Evolutionary conservation across 805 yeast species (phyloP), one percentile per base, ranked within the genome.

Genomic region (Nakazawaea anatomiae): DNA sequence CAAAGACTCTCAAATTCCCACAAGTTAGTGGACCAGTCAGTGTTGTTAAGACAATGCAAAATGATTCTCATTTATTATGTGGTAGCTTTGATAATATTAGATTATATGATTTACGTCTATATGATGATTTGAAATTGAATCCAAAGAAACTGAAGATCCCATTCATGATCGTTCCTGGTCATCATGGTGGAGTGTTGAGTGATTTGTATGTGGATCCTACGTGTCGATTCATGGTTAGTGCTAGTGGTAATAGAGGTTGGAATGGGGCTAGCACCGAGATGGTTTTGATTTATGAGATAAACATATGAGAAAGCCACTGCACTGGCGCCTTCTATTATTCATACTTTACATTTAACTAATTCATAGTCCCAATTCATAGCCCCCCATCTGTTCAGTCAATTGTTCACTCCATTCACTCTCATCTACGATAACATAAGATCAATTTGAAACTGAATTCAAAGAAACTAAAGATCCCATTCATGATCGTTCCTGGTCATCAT

Each of bases 231-330:
- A 75, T 94, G 85, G 77, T 92, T 5, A 85, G 96, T 60, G 84
- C 97, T 0, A 86, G 96, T 63, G 99, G 99, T 8, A 89, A 87
- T 55, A 77, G 97, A 60, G 99, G 99, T 5, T 92, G 97, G 97
- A 90, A 85, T 57, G 90, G 96, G 3, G 70, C 74, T 38, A 77
- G 85, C 28, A 85, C 94, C 1, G 97, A 90, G 52, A 78, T 82
- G n/a, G 87, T 87, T 8, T 75, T 90, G 57, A 74, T 89, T 28
- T 92, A 91, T 64, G 96, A 89, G 57, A 85, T 91, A 34, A 83
- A 82, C 48, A 67, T 79, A 10, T 34, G 12, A 34, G 36, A 10
- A 34, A 34, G 2, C 12, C 12, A 34, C 12, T 10, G 9, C 12
- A 34, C 12, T 10, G 9, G 12, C 12, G 36, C 9, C 9, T 3